These are phyloP conservation scores for Mycosphaerella sp. DNA, from an alignment of 2,329 filamentous ascomycete species.

Conservation along the genomic window DNA sequence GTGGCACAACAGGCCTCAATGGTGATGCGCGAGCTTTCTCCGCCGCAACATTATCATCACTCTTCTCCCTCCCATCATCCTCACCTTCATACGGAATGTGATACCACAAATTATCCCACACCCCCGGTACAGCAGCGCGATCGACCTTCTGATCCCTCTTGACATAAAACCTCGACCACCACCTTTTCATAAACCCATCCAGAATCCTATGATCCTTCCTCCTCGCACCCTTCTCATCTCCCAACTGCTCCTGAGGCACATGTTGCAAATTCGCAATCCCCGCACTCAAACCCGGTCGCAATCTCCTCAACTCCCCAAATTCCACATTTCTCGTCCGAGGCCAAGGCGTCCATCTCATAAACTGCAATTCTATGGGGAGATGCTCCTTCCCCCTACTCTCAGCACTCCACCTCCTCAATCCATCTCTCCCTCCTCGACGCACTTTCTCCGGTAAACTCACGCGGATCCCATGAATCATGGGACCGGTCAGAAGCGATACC, in stretches of 20 bases:
- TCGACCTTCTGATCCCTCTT: conserved; percentile 19
- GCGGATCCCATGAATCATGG: conserved; percentile 68
- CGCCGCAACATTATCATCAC: background rate
- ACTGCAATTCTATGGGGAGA: conserved; percentile 35
- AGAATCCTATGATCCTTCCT: background rate
- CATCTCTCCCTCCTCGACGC: conserved; percentile 52
- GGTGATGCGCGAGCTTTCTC: background rate
- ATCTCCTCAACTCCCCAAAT: conserved; percentile 26
- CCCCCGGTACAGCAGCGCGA: conserved; percentile 22
- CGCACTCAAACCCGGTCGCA: conserved; percentile 16
- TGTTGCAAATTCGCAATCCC: conserved; percentile 31
- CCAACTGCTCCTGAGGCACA: conserved; percentile 14
- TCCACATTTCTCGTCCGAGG: conserved; percentile 29
- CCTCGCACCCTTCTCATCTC: background rate
- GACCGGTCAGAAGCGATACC: conserved; percentile 58
- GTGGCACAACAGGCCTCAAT: conserved; percentile 2
- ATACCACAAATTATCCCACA: conserved; percentile 30
- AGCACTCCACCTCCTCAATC: conserved; percentile 47
- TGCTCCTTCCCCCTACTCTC: conserved; percentile 41
- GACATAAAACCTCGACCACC: conserved; percentile 25
- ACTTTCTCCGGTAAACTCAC: conserved; percentile 62
- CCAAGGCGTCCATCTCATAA: conserved; percentile 38
- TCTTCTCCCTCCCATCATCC: background rate
- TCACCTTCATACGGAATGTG: conserved; percentile 23
- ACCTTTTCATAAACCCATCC: conserved; percentile 13